phyloP scores from a whole-genome alignment of 2,329 filamentous ascomycete genomes.

The Penicillium sp. region DNA sequence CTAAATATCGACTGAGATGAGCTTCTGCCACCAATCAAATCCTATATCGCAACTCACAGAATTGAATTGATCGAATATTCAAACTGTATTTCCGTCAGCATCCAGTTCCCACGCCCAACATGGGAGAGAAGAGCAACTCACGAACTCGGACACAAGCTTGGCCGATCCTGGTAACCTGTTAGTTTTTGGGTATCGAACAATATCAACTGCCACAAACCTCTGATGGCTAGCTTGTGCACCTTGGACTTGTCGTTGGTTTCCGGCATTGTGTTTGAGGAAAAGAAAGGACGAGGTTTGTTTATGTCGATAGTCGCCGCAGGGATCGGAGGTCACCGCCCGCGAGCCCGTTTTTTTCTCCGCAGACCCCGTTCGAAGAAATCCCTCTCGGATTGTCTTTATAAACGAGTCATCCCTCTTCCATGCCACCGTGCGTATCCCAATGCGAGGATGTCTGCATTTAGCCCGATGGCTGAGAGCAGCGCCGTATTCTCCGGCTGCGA shows the following conservation, averaged over 20 bases:
- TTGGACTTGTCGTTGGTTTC: constrained; percentile 67
- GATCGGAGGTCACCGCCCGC: constrained; percentile 28
- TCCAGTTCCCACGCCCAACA: not conserved
- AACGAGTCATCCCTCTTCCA: constrained; percentile 20
- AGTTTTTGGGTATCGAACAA: constrained; percentile 19
- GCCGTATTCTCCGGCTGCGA: constrained; percentile 29
- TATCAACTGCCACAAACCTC: constrained; percentile 27
- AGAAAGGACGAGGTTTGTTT: constrained; percentile 30
- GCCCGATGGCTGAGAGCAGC: constrained; percentile 44
- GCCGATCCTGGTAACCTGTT: constrained; percentile 54
- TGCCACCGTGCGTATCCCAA: constrained; percentile 37
- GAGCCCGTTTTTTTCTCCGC: constrained; percentile 33
- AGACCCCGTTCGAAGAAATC: constrained; percentile 1
- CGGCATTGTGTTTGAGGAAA: constrained; percentile 33
- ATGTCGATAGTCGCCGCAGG: constrained; percentile 36
- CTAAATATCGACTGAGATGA: constrained; percentile 43
- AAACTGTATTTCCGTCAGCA: constrained; percentile 54
- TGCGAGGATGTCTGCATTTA: constrained; percentile 47
- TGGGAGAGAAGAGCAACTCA: constrained; percentile 46
- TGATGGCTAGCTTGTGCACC: constrained; percentile 79
- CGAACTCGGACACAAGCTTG: constrained; percentile 91
- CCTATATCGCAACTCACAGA: constrained; percentile 53
- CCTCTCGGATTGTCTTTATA: constrained; percentile 2
- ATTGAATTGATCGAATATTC: constrained; percentile 99
- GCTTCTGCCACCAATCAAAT: not conserved